phyloP scores from a whole-genome alignment of 2,329 filamentous ascomycete species.

The Arthrinium phaeospermum region DNA sequence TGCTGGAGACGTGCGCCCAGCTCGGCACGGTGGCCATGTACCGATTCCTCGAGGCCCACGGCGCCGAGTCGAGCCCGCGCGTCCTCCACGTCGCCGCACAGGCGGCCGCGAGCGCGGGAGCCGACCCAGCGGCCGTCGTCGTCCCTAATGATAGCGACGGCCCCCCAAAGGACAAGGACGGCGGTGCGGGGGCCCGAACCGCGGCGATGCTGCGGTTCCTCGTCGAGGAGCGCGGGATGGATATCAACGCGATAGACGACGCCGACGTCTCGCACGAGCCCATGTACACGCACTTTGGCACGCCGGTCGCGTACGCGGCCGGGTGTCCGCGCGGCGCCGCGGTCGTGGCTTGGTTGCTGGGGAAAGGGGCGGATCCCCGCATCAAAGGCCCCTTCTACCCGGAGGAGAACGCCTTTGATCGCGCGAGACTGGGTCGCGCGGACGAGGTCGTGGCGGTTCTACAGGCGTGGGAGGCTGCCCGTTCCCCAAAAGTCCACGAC shows the following conservation, averaged over 20 bases:
- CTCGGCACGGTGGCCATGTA: conserved; percentile 20
- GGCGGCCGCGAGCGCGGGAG: background rate
- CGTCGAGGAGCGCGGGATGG: conserved; percentile 20
- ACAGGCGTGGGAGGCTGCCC: background rate
- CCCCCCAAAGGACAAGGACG: background rate
- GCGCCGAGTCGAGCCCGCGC: conserved; percentile 15
- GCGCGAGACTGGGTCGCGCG: background rate
- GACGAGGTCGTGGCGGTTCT: background rate
- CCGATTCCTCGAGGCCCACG: conserved; percentile 21
- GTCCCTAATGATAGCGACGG: too few relatives aligned
- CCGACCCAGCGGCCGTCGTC: background rate
- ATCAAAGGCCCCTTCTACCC: conserved; percentile 9
- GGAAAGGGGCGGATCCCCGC: conserved; percentile 21
- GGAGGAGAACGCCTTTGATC: background rate
- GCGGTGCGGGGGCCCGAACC: background rate
- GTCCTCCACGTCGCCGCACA: conserved; percentile 16
- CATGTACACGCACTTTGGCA: conserved; percentile 14
- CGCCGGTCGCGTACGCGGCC: conserved; percentile 22
- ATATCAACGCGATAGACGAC: conserved; percentile 21
- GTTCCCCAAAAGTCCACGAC: too few relatives aligned
- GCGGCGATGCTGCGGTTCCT: conserved; percentile 19
- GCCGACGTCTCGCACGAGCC: background rate
- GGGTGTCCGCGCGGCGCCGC: background rate
- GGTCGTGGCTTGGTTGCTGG: conserved; percentile 22
- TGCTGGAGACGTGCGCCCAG: conserved; percentile 21